Conservation (phyloP, 495 filamentous ascomycete genomes). For the Talaromyces stipitatus region DNA sequence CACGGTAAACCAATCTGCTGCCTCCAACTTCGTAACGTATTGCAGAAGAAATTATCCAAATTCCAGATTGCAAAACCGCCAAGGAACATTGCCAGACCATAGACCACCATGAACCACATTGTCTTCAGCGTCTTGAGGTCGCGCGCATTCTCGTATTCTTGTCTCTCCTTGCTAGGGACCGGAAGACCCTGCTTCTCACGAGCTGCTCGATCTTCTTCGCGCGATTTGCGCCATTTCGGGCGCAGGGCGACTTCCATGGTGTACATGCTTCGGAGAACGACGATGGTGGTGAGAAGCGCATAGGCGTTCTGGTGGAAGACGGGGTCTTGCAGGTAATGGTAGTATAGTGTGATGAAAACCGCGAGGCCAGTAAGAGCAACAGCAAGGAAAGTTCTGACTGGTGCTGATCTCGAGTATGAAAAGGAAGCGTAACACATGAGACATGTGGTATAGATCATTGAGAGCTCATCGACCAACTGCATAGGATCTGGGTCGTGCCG, state of each 20-base stretch:
- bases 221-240: constrained; percentile 40
- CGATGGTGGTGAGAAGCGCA: constrained; percentile 65
- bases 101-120: constrained; percentile 70
- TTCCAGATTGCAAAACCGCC: constrained; percentile 83
- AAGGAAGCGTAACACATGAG: constrained; percentile 89
- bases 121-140: constrained; percentile 53
- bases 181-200: constrained; percentile 31
- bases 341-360: constrained; percentile 81
- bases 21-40: constrained; percentile 60
- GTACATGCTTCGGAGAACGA: constrained; percentile 77
- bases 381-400: constrained; percentile 51
- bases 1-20: constrained; percentile 74
- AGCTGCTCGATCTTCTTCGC: constrained; percentile 35
- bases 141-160: constrained; percentile 44
- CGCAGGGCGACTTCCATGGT: constrained; percentile 81
- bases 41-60: constrained; percentile 77
- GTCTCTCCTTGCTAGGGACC: constrained; percentile 32
- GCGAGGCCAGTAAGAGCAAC: constrained; percentile 54
- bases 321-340: constrained; percentile 89
- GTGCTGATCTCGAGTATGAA: constrained; percentile 54
- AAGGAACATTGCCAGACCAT: constrained; percentile 68
- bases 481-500: constrained; percentile 64
- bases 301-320: constrained; percentile 89
- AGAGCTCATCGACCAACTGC: constrained; percentile 94
- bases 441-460: constrained; percentile 97